These are phyloP conservation scores for Glebionis coronaria DNA, from an alignment of 129 eudicot species.

Conservation along the genomic window DNA sequence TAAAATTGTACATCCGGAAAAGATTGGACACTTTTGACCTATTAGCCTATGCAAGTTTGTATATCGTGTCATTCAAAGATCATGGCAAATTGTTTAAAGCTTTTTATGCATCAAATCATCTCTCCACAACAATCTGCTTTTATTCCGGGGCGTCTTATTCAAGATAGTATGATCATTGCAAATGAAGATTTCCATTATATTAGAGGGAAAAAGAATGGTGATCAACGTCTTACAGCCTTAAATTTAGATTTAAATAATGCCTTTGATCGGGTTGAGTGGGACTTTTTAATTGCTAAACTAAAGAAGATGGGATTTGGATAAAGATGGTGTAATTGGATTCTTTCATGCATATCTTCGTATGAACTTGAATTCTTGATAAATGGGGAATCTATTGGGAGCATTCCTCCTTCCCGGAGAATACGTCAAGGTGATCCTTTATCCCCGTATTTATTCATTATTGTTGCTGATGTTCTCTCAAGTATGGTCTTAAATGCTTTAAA, in stretches of 20 bases:
- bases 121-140: not conserved
- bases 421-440: not conserved
- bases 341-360: not conserved
- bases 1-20: not conserved
- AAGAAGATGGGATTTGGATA: not conserved
- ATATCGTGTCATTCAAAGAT: no score
- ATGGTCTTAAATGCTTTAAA: not conserved
- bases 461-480: no score
- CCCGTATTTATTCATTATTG: no score
- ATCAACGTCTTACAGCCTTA: no score
- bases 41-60: no score
- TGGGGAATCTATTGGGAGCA: not conserved
- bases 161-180: no score
- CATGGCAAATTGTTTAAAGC: not conserved
- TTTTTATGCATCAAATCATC: not conserved
- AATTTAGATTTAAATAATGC: no score
- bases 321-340: not conserved
- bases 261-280: not conserved
- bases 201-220: no score
- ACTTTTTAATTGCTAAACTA: not conserved
- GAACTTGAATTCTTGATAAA: not conserved
- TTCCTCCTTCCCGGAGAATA: not conserved
- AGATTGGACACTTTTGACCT: no score
- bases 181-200: no score
- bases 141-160: no score